phyloP scores from a whole-genome alignment of 495 filamentous ascomycete species.

The Penicillium simplicissimum region DNA sequence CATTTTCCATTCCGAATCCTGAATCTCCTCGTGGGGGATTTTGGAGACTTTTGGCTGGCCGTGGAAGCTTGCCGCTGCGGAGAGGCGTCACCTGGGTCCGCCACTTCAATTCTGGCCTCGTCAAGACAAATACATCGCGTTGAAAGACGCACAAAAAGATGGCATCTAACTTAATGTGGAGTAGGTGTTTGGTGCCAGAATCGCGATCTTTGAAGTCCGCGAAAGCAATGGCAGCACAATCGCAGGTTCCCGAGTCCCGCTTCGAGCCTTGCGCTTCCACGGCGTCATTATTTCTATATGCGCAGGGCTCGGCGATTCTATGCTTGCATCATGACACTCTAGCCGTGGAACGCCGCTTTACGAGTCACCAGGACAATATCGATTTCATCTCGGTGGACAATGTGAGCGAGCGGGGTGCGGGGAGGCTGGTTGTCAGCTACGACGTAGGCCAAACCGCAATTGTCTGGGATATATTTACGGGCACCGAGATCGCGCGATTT shows the following conservation, averaged over 20 bases:
- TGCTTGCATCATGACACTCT: constrained; percentile 90
- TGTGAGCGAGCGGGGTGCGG: constrained; percentile 82
- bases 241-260: constrained; percentile 52
- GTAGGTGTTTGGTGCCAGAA: constrained; percentile 30
- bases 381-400: constrained; percentile 86
- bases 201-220: constrained; percentile 28
- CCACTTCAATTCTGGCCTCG: neutral
- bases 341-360: constrained; percentile 84
- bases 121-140: neutral
- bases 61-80: constrained; percentile 1
- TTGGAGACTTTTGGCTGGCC: neutral
- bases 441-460: constrained; percentile 90
- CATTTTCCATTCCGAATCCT: neutral
- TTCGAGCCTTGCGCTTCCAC: constrained; percentile 88
- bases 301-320: constrained; percentile 74
- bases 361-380: constrained; percentile 80
- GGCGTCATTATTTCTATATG: constrained; percentile 81
- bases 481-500: constrained; percentile 86
- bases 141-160: constrained; percentile 1
- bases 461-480: constrained; percentile 94
- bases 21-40: neutral
- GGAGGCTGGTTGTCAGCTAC: constrained; percentile 87
- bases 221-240: constrained; percentile 47
- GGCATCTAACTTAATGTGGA: constrained; percentile 39
- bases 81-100: neutral